Evolutionary conservation across 257 asterid species (phyloP).

Genomic region (Jaltomata sinuosa): DNA sequence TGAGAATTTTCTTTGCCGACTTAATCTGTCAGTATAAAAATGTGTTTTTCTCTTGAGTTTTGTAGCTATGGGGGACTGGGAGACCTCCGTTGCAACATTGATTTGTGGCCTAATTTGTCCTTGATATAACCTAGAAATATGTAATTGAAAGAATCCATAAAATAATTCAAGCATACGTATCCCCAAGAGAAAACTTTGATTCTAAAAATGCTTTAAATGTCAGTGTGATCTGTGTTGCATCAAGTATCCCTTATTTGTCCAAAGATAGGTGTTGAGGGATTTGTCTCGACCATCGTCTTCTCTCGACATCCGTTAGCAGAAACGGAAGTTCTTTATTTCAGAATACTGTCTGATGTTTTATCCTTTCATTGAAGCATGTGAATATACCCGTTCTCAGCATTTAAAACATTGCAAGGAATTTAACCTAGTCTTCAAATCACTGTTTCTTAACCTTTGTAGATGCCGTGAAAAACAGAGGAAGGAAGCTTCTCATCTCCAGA

Average conservation of each 20-base stretch:
- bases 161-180: not conserved
- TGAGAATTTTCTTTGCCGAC: not conserved
- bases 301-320: not conserved
- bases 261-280: not conserved
- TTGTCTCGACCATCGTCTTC: too few relatives aligned
- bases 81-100: not conserved
- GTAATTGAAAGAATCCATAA: not conserved
- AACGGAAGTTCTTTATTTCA: not conserved
- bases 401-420: not conserved
- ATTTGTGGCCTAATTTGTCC: not conserved
- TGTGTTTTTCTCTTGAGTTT: not conserved
- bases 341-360: not conserved
- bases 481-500: slow-evolving; percentile 77
- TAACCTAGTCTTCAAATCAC: not conserved
- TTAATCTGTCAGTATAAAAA: not conserved
- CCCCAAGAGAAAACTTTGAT: too few relatives aligned
- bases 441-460: slow-evolving; percentile 19
- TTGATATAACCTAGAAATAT: not conserved
- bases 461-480: slow-evolving; percentile 95
- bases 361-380: not conserved
- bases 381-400: not conserved
- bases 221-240: not conserved
- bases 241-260: not conserved
- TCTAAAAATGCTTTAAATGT: not conserved
- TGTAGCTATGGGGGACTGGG: not conserved